These are phyloP conservation scores for Eucalyptus virginea DNA, from an alignment of 345 rosid genomes.

Conservation along the genomic window DNA sequence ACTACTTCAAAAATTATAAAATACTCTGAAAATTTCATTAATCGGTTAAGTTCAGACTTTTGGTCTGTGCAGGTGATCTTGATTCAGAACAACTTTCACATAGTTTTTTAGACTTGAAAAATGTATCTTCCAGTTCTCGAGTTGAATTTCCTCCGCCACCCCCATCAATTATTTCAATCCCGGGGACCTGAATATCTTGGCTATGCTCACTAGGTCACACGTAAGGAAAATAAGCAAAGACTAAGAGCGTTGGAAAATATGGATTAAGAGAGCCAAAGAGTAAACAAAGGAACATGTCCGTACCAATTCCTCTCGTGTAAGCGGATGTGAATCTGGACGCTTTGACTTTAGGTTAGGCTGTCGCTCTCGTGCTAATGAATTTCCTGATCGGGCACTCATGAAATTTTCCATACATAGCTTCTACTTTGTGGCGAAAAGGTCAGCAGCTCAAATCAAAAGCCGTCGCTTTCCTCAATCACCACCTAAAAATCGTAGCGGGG, in stretches of 20 bases:
- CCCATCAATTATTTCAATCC: not conserved
- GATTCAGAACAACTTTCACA: not conserved
- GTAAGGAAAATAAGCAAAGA: not conserved
- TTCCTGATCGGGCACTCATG: not conserved
- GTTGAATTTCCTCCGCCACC: not conserved
- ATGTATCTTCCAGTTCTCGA: not conserved
- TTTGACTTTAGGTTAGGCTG: not conserved
- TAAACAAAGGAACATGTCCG: not conserved
- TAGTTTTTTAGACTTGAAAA: not conserved
- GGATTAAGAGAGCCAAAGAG: not conserved
- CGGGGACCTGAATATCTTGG: not conserved
- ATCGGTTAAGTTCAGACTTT: not conserved
- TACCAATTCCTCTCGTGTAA: not conserved
- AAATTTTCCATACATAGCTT: not conserved
- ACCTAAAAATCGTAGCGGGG: not conserved
- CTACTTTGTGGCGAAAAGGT: not conserved
- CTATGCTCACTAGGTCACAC: not conserved
- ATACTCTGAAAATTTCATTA: not conserved
- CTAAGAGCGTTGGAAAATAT: not conserved
- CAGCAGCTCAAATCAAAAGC: not conserved
- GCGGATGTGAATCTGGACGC: not conserved
- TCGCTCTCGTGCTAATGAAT: not conserved
- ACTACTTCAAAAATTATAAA: not conserved
- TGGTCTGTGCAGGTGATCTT: fast-evolving
- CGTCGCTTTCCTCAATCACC: not conserved